phyloP scores from a whole-genome alignment of 805 yeast species.

The Candida jianshihensis region DNA sequence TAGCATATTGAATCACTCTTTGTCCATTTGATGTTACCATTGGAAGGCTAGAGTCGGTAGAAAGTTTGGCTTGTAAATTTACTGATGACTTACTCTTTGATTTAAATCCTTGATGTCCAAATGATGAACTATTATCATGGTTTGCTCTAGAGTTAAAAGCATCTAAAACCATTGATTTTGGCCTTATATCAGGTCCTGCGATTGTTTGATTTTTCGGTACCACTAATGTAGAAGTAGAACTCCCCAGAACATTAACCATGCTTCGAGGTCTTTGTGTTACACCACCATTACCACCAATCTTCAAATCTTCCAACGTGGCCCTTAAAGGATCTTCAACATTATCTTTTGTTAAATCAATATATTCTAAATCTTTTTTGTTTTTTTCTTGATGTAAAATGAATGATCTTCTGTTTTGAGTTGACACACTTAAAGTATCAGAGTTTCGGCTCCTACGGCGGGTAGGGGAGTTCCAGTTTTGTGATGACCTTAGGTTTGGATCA shows the following conservation, averaged over 20 bases:
- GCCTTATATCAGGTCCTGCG: conserved; percentile 20
- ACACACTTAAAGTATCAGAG: conserved; percentile 1
- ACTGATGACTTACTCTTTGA: conserved; percentile 19
- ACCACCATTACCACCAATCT: conserved; percentile 36
- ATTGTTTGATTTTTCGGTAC: conserved; percentile 14
- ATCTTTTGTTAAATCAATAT: conserved; percentile 14
- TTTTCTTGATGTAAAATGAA: conserved; percentile 14
- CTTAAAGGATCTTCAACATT: conserved; percentile 52
- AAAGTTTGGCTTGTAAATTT: conserved; percentile 19
- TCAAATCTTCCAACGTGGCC: conserved; percentile 42
- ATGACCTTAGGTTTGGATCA: conserved; percentile 14
- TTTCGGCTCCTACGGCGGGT: conserved; percentile 22
- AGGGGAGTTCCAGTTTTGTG: conserved; percentile 25
- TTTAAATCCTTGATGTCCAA: conserved; percentile 21
- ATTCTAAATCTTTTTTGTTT: conserved; percentile 2
- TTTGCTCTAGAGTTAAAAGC: conserved; percentile 8
- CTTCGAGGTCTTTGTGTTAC: conserved; percentile 20
- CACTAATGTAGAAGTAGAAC: conserved; percentile 15
- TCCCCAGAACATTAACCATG: conserved; percentile 8
- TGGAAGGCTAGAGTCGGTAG: conserved; percentile 35
- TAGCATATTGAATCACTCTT: conserved; percentile 42
- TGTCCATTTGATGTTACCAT: conserved; percentile 44
- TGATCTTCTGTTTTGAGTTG: conserved; percentile 13
- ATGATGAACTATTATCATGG: conserved; percentile 18
- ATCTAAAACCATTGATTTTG: conserved; percentile 20